Conservation (phyloP, 805 yeast species). For the Ogataea wickerhamii region DNA sequence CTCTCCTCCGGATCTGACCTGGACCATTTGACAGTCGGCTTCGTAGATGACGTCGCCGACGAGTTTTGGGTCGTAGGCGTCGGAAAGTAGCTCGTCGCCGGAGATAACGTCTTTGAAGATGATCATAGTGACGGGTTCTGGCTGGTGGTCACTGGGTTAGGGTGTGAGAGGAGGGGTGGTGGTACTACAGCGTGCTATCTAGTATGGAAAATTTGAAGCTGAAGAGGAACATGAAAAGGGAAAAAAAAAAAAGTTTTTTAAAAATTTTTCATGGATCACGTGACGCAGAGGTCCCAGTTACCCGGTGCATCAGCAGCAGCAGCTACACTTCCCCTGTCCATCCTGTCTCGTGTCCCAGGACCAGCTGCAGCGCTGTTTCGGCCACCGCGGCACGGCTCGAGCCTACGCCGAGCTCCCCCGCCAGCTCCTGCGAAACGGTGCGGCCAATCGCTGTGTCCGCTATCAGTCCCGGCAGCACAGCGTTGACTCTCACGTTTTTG, state of each 20-base stretch:
- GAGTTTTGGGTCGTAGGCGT: conserved; percentile 85
- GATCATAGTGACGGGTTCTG: conserved; percentile 26
- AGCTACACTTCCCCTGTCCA: background rate
- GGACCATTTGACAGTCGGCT: conserved; percentile 93
- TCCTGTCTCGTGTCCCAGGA: too few relatives aligned
- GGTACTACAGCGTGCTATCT: too few relatives aligned
- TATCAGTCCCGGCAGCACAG: conserved; percentile 65
- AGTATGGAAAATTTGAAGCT: too few relatives aligned
- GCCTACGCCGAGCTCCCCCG: conserved; percentile 3
- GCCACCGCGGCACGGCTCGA: conserved; percentile 14
- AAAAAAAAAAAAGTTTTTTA: too few relatives aligned
- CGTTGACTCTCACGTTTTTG: conserved; percentile 54
- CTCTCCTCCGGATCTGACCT: conserved; percentile 79
- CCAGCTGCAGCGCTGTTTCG: conserved; percentile 6
- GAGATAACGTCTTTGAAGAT: conserved; percentile 76
- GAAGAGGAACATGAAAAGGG: too few relatives aligned
- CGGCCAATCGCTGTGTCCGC: conserved; percentile 65
- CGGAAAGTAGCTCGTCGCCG: conserved; percentile 94
- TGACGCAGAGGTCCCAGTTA: background rate
- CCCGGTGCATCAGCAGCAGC: background rate
- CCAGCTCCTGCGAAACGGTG: conserved; percentile 22
- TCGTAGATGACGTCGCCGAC: conserved; percentile 93
- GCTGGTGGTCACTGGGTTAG: background rate
- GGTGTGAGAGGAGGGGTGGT: too few relatives aligned
- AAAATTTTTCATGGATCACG: conserved; percentile 1